phyloP scores from a whole-genome alignment of 1,284 basidiomycete species.

The Megacollybia platyphylla region DNA sequence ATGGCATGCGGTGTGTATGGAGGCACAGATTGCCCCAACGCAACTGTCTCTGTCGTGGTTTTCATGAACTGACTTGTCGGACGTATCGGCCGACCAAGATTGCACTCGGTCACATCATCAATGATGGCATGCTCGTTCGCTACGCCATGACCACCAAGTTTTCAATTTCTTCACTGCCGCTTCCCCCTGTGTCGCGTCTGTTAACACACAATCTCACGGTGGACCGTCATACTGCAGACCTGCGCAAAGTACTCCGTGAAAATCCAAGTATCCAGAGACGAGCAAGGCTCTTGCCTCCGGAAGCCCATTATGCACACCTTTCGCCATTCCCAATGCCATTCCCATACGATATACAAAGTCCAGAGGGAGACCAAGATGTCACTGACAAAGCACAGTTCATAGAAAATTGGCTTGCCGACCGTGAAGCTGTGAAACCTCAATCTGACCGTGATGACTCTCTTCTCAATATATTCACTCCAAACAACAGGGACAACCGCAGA shows the following conservation, averaged over 20 bases:
- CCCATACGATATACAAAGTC: conserved; percentile 66
- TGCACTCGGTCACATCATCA: too few species aligned
- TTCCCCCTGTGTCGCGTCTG: conserved; percentile 43
- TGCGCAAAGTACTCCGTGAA: conserved; percentile 30
- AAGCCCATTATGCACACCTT: conserved; percentile 74
- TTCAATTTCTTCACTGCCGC: conserved; percentile 53
- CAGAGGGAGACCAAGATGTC: conserved; percentile 26
- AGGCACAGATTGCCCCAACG: conserved; percentile 48
- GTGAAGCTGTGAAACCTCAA: conserved; percentile 40
- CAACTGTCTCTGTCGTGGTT: conserved; percentile 8
- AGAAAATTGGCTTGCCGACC: conserved; percentile 56
- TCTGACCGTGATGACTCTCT: conserved; percentile 9
- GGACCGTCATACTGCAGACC: conserved; percentile 43
- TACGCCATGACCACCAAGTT: conserved; percentile 10
- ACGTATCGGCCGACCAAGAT: too few species aligned
- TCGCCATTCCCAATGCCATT: conserved; percentile 77
- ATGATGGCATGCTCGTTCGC: too few species aligned
- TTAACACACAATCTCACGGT: conserved; percentile 62
- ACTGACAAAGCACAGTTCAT: conserved; percentile 52
- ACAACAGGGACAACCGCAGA: conserved; percentile 43
- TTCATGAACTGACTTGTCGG: too few species aligned
- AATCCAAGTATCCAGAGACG: conserved; percentile 67
- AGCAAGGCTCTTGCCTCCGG: conserved; percentile 40
- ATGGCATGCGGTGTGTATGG: conserved; percentile 80
- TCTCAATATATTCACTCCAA: conserved; percentile 33